These are phyloP conservation scores for Dryadomyces quercus-mongolicae DNA, from an alignment of 2,329 filamentous ascomycete species.

Conservation along the genomic window DNA sequence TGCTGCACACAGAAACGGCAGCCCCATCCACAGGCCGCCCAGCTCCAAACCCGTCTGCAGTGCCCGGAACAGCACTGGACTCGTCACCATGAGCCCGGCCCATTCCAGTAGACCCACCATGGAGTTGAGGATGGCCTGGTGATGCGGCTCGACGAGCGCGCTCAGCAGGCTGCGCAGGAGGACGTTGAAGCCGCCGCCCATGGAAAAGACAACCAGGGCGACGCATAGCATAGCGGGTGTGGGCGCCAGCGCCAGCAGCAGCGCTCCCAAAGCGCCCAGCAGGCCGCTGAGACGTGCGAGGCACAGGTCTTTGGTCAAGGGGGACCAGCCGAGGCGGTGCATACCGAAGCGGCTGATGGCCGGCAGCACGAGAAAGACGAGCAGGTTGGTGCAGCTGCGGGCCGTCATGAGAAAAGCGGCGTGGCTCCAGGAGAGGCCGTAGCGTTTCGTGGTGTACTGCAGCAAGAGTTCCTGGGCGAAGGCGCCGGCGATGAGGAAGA, in stretches of 20 bases:
- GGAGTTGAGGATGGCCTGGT: conserved; percentile 41
- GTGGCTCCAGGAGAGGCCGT: conserved; percentile 32
- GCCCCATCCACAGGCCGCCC: conserved; percentile 34
- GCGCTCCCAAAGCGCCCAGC: conserved; percentile 20
- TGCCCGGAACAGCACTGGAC: conserved; percentile 33
- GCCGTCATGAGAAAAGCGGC: conserved; percentile 30
- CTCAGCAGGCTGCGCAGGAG: conserved; percentile 39
- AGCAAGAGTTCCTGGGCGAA: conserved; percentile 27
- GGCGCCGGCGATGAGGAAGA: conserved; percentile 20
- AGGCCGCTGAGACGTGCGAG: conserved; percentile 23
- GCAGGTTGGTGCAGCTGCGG: conserved; percentile 23
- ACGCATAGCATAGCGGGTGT: conserved; percentile 20
- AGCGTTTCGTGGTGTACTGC: conserved; percentile 41
- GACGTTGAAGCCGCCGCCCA: conserved; percentile 30
- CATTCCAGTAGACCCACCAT: conserved; percentile 38
- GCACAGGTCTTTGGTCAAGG: conserved; percentile 26
- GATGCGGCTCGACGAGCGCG: conserved; percentile 37
- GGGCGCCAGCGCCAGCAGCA: conserved; percentile 25
- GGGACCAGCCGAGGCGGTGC: conserved; percentile 17
- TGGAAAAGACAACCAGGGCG: conserved; percentile 30
- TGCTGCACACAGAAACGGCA: conserved; percentile 33
- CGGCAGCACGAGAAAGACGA: conserved; percentile 26
- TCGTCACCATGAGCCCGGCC: conserved; percentile 31
- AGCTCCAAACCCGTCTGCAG: conserved; percentile 31
- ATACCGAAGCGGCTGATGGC: conserved; percentile 19